Evolutionary conservation across 2,329 filamentous ascomycete genomes (phyloP).

Genomic region (Neofusicoccum umdonicola): DNA sequence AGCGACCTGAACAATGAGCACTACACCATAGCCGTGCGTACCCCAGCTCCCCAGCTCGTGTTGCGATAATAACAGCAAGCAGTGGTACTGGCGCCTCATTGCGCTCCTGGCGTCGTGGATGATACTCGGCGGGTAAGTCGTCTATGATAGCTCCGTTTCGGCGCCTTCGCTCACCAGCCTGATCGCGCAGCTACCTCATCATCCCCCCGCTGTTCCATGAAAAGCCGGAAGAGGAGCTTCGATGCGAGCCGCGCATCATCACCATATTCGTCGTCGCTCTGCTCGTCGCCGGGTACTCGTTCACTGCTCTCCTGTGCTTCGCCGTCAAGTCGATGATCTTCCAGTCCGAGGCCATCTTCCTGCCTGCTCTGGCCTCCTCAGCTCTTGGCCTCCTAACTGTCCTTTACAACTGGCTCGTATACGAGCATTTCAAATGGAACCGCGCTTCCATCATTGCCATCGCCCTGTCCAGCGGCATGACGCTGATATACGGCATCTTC

Average conservation of each 20-base stretch:
- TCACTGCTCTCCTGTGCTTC: constrained; percentile 49
- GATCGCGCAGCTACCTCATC: constrained; percentile 44
- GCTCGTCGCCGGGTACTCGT: constrained; percentile 48
- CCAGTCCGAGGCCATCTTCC: constrained; percentile 48
- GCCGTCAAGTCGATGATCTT: constrained; percentile 47
- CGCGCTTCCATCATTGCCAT: constrained; percentile 44
- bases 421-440: constrained; percentile 42
- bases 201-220: constrained; percentile 48
- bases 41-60: not conserved
- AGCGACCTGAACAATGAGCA: constrained; percentile 17
- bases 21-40: constrained; percentile 17
- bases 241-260: constrained; percentile 40
- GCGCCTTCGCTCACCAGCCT: constrained; percentile 20
- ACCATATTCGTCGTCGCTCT: constrained; percentile 48
- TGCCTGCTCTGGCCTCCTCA: constrained; percentile 45
- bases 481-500: constrained; percentile 42
- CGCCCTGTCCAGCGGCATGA: constrained; percentile 39
- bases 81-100: constrained; percentile 51
- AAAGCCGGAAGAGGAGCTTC: constrained; percentile 31
- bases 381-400: constrained; percentile 48
- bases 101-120: constrained; percentile 46
- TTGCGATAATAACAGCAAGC: constrained; percentile 6
- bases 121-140: constrained; percentile 48
- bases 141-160: not conserved
- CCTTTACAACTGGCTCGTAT: constrained; percentile 47